Evolutionary conservation across 192 early-diverging fungal genomes (phyloP).

Genomic region (Gaertneriomyces sp.): DNA sequence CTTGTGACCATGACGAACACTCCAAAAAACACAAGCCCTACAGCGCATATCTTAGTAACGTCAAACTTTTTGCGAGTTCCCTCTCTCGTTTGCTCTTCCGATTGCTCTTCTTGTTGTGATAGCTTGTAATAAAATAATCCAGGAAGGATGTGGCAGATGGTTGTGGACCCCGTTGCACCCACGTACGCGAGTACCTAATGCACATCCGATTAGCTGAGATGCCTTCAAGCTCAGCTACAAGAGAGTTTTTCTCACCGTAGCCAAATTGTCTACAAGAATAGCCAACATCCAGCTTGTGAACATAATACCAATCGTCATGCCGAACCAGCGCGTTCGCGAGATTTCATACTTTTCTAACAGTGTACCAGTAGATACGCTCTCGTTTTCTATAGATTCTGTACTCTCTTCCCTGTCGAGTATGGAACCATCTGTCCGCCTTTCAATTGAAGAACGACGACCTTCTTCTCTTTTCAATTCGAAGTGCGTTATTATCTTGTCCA

Average conservation of each 20-base stretch:
- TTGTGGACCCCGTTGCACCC: conserved; percentile 94
- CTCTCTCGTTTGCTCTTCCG: background rate
- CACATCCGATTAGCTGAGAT: background rate
- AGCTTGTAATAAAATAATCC: conserved; percentile 90
- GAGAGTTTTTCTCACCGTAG: conserved; percentile 50
- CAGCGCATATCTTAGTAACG: conserved; percentile 59
- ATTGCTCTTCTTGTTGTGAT: background rate
- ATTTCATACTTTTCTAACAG: background rate
- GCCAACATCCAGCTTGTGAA: conserved; percentile 68
- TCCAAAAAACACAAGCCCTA: conserved; percentile 65
- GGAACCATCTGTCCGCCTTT: too few species aligned
- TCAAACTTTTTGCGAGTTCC: conserved; percentile 45
- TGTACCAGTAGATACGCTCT: background rate
- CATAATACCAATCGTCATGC: conserved; percentile 66
- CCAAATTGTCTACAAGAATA: conserved; percentile 72
- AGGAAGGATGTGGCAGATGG: conserved; percentile 94
- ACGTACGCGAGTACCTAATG: conserved; percentile 79
- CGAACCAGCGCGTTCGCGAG: conserved; percentile 5
- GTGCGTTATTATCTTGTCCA: conserved; percentile 75
- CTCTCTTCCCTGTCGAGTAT: too few species aligned
- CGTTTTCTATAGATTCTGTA: too few species aligned
- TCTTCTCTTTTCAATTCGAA: background rate
- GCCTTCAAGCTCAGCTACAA: conserved; percentile 16
- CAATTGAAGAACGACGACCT: too few species aligned
- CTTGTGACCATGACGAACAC: conserved; percentile 65